Evolutionary conservation across 495 filamentous ascomycete genomes (phyloP).

Genomic region (Talaromyces stipitatus): DNA sequence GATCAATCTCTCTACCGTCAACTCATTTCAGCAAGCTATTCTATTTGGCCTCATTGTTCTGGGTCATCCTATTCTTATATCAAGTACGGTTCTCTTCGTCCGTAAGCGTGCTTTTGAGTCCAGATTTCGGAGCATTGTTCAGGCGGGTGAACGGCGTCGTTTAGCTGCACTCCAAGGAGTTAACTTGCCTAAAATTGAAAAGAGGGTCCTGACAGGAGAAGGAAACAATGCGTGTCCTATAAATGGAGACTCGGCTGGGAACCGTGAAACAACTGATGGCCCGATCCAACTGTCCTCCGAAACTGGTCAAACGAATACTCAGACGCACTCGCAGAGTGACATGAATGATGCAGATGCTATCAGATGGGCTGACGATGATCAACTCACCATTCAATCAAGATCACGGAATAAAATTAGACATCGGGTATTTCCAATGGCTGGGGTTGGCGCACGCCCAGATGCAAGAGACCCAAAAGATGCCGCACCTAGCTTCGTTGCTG

Average conservation of each 20-base stretch:
- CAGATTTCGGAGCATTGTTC: slow-evolving; percentile 53
- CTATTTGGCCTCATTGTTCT: slow-evolving; percentile 67
- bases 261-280: too few relatives aligned
- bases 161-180: neutral
- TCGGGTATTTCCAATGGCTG: slow-evolving; percentile 43
- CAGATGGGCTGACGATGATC: slow-evolving; percentile 22
- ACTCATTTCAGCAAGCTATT: slow-evolving; percentile 69
- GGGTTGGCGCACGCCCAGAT: slow-evolving; percentile 44
- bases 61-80: slow-evolving; percentile 51
- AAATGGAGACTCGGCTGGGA: neutral
- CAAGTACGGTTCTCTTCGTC: slow-evolving; percentile 39
- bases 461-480: slow-evolving; percentile 29
- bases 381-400: slow-evolving; percentile 21
- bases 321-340: neutral
- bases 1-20: slow-evolving; percentile 60
- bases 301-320: neutral
- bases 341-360: slow-evolving; percentile 8
- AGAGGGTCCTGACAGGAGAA: neutral
- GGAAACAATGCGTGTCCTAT: neutral
- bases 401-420: slow-evolving; percentile 13
- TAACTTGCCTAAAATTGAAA: neutral
- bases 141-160: slow-evolving; percentile 23
- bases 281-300: neutral
- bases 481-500: slow-evolving; percentile 11
- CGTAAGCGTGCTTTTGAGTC: slow-evolving; percentile 64